phyloP scores from a whole-genome alignment of 1,284 basidiomycete species.

The Apiotrichum porosum region DNA sequence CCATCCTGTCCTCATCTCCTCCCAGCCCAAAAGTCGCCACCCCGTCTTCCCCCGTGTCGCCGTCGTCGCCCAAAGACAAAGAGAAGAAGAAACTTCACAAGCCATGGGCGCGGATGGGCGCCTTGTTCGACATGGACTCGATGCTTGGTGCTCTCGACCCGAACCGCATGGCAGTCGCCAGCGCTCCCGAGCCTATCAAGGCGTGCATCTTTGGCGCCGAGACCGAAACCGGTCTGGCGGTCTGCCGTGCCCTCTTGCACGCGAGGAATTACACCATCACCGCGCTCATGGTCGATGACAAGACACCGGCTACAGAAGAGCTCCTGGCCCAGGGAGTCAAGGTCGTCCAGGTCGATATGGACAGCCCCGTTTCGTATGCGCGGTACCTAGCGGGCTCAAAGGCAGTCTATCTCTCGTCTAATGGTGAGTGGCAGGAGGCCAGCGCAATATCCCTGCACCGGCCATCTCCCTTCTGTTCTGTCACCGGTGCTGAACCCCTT shows the following conservation, averaged over 20 bases:
- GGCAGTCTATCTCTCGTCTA: constrained; percentile 22
- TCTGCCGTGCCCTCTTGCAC: constrained; percentile 12
- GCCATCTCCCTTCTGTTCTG: too few species aligned
- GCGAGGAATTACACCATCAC: constrained; percentile 5
- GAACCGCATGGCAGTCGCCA: constrained; percentile 9
- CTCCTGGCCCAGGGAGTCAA: constrained; percentile 12
- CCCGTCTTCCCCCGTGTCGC: neutral
- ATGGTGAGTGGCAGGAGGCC: constrained; percentile 4
- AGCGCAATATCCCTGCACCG: neutral
- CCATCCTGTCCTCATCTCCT: too few species aligned
- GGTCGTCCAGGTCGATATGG: constrained; percentile 25
- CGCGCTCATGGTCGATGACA: constrained; percentile 14
- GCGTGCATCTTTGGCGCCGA: constrained; percentile 29
- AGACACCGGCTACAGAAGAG: neutral
- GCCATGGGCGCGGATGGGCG: constrained; percentile 3
- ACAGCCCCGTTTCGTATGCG: constrained; percentile 19
- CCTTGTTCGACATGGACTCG: constrained; percentile 16
- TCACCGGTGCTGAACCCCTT: too few species aligned
- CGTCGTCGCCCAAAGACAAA: neutral
- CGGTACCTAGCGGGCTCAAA: constrained; percentile 17
- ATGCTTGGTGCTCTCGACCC: constrained; percentile 26
- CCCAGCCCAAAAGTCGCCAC: too few species aligned
- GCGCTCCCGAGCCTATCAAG: constrained; percentile 12
- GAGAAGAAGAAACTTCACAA: neutral
- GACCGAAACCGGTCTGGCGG: constrained; percentile 15